Percentiles rank a stretch among this genome's conserved stretches.
These are phyloP conservation scores for Penicillium sp. DNA, from an alignment of 2,329 filamentous ascomycete genomes.

Conservation along the genomic window DNA sequence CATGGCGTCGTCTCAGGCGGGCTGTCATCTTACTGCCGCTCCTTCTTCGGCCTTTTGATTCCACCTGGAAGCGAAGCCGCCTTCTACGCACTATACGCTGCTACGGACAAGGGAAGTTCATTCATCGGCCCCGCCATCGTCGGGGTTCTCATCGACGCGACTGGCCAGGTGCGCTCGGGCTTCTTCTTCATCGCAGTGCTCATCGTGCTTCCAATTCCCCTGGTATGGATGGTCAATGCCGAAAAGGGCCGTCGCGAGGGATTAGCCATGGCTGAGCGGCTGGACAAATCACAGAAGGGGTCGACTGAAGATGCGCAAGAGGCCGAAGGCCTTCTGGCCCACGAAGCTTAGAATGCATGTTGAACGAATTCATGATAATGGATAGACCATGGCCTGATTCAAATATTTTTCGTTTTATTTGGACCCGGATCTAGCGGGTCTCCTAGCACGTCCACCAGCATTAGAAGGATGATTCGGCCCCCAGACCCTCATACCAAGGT, in stretches of 20 bases:
- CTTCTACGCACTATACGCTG: constrained; percentile 89
- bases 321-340: constrained; percentile 27
- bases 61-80: constrained; percentile 85
- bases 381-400: background rate
- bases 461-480: background rate
- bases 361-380: background rate
- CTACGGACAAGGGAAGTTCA: constrained; percentile 88
- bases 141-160: constrained; percentile 75
- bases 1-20: constrained; percentile 87
- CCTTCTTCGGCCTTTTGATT: constrained; percentile 80
- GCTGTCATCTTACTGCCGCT: constrained; percentile 78
- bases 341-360: constrained; percentile 5
- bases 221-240: constrained; percentile 67
- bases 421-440: background rate
- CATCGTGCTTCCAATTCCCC: constrained; percentile 72
- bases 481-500: no score
- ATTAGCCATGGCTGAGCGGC: constrained; percentile 29
- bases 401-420: background rate
- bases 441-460: background rate
- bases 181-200: constrained; percentile 84
- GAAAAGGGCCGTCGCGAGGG: constrained; percentile 35
- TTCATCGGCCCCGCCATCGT: constrained; percentile 88
- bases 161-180: constrained; percentile 69
- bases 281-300: constrained; percentile 18
- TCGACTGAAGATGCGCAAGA: constrained; percentile 21